phyloP scores from a whole-genome alignment of 2,329 filamentous ascomycete species.

The Ceratocystis albifundus region DNA sequence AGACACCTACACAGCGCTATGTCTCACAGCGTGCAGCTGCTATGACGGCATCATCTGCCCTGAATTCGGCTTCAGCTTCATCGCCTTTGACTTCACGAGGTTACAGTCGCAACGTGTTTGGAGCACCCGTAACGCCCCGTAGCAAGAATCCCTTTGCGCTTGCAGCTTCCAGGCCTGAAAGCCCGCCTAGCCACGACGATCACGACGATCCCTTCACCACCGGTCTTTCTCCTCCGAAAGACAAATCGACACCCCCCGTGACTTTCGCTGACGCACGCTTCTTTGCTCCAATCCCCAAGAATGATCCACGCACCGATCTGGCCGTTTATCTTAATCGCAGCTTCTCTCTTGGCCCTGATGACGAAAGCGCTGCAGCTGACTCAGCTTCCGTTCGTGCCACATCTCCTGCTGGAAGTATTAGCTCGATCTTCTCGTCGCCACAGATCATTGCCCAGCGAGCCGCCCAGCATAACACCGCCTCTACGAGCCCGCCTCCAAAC shows the following conservation, averaged over 20 bases:
- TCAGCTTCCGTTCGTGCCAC: conserved; percentile 1
- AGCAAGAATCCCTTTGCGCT: conserved; percentile 6
- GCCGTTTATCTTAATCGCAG: conserved; percentile 31
- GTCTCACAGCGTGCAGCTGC: conserved; percentile 21
- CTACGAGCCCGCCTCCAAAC: neutral
- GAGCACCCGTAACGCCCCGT: neutral
- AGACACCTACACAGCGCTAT: conserved; percentile 34
- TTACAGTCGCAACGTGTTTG: neutral
- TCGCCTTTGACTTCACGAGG: neutral
- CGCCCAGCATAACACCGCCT: conserved; percentile 2
- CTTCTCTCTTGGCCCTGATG: conserved; percentile 29
- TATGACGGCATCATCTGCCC: conserved; percentile 10
- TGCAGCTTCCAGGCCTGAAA: conserved; percentile 2
- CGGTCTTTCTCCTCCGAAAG: neutral
- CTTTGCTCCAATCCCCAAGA: conserved; percentile 30
- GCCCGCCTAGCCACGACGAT: neutral
- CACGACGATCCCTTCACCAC: conserved; percentile 5
- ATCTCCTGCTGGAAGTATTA: conserved; percentile 16
- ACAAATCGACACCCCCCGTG: conserved; percentile 22
- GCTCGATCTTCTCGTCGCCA: conserved; percentile 20
- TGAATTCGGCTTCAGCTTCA: conserved; percentile 5
- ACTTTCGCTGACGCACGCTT: conserved; percentile 46
- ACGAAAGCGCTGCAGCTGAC: neutral
- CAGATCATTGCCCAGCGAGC: conserved; percentile 17
- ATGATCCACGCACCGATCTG: conserved; percentile 31